These are phyloP conservation scores for Pleurotus djamor DNA, from an alignment of 768 basidiomycete species.

Conservation along the genomic window DNA sequence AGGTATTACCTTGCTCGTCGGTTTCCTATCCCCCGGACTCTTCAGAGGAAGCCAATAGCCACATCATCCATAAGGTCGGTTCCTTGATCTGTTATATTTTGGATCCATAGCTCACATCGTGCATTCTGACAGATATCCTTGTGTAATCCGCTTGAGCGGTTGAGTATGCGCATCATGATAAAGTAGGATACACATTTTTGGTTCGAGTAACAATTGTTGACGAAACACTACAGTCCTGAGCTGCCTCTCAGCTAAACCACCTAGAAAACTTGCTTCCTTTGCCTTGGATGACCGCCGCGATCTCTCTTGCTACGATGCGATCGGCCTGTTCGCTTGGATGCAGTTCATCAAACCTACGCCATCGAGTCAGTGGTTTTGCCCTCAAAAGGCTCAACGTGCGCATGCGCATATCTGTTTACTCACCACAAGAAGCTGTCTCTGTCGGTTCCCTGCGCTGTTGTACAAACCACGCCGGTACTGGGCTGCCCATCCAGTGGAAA, in stretches of 20 bases:
- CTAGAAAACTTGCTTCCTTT: conserved; percentile 42
- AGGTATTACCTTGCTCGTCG: too few relatives aligned
- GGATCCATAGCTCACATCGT: too few relatives aligned
- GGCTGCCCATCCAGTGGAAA: conserved; percentile 24
- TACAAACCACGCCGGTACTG: conserved; percentile 24
- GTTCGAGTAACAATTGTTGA: too few relatives aligned
- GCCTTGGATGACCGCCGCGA: conserved; percentile 43
- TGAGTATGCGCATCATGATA: too few relatives aligned
- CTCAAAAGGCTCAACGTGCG: not conserved
- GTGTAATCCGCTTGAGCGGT: too few relatives aligned
- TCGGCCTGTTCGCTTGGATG: conserved; percentile 62
- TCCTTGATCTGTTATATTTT: too few relatives aligned
- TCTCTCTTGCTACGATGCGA: conserved; percentile 49
- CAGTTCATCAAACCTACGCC: conserved; percentile 51
- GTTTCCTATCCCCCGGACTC: too few relatives aligned
- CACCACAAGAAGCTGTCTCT: conserved; percentile 63
- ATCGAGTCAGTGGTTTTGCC: not conserved
- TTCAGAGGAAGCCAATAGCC: too few relatives aligned
- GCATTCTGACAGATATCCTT: too few relatives aligned
- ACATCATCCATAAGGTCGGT: too few relatives aligned
- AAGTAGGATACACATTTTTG: too few relatives aligned
- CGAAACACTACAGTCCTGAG: too few relatives aligned
- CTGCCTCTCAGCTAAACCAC: conserved; percentile 39
- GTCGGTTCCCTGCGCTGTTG: conserved; percentile 36
- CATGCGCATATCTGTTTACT: conserved; percentile 11